phyloP scores from a whole-genome alignment of 2,329 filamentous ascomycete genomes.

The Aspergillus transmontanensis region DNA sequence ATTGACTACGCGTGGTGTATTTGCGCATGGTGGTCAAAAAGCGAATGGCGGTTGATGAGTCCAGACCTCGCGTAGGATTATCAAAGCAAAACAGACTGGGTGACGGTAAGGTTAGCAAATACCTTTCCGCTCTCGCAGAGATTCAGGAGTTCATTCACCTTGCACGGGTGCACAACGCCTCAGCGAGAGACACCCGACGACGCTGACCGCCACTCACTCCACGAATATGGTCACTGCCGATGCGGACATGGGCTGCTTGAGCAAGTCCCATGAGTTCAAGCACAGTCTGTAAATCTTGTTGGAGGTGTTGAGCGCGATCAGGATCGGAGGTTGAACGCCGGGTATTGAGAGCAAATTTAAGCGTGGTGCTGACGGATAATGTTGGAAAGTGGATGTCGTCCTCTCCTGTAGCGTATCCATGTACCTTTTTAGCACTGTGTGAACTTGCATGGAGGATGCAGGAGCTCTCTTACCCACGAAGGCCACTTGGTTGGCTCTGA shows the following conservation, averaged over 20 bases:
- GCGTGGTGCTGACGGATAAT: not conserved
- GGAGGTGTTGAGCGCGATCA: not conserved
- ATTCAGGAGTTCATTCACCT: not conserved
- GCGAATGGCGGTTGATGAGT: constrained; percentile 66
- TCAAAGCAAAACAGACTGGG: constrained; percentile 58
- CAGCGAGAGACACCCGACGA: constrained; percentile 76
- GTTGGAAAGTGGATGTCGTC: constrained; percentile 43
- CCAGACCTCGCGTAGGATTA: constrained; percentile 57
- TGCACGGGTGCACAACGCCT: constrained; percentile 73
- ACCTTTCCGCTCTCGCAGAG: not conserved
- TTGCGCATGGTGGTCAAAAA: constrained; percentile 69
- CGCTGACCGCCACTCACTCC: constrained; percentile 76
- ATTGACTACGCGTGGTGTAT: constrained; percentile 72
- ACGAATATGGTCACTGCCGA: constrained; percentile 78
- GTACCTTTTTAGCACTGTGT: not conserved
- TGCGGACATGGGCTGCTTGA: constrained; percentile 62
- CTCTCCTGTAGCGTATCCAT: not conserved
- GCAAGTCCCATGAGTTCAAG: not conserved
- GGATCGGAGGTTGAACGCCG: not conserved
- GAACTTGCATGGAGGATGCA: not conserved
- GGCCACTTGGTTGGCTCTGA: not conserved
- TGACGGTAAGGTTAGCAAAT: constrained; percentile 53
- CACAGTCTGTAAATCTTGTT: not conserved
- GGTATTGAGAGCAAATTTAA: constrained; percentile 2
- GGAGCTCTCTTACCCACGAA: not conserved